Conservation (phyloP, 306 rosid genomes). For the Sechiopsis laciniata region DNA sequence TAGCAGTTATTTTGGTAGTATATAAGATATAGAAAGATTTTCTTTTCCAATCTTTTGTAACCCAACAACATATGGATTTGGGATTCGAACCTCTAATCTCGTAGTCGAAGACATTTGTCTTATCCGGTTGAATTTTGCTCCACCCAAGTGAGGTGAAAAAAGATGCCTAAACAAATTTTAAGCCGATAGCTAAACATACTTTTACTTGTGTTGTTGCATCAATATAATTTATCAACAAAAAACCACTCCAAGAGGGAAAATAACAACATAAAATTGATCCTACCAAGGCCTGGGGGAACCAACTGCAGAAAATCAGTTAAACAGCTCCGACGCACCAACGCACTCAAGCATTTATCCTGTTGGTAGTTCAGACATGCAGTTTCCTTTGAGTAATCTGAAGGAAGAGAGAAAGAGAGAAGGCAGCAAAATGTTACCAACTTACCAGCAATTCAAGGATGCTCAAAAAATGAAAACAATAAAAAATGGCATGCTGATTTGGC, state of each 20-base stretch:
- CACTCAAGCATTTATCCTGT: background rate
- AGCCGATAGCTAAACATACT: background rate
- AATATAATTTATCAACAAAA: background rate
- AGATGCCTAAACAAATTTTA: background rate
- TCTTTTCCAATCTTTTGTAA: too few species aligned
- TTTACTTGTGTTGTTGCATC: background rate
- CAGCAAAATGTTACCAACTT: background rate
- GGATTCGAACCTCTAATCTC: too few species aligned
- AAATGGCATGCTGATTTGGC: background rate
- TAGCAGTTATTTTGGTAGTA: background rate
- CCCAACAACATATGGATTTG: too few species aligned
- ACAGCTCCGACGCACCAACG: background rate
- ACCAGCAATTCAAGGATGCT: slow-evolving; percentile 12
- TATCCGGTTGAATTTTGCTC: background rate
- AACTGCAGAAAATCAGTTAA: background rate
- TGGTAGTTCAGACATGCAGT: slow-evolving; percentile 11
- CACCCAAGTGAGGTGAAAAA: too few species aligned
- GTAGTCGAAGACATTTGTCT: too few species aligned
- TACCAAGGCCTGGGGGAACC: background rate
- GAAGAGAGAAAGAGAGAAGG: background rate
- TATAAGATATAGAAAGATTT: background rate
- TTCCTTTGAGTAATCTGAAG: slow-evolving; percentile 3
- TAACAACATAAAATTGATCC: slow-evolving; percentile 6
- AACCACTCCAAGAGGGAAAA: background rate
- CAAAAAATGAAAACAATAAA: background rate